Evolutionary conservation across 2,329 filamentous ascomycete genomes (phyloP), one percentile per base, ranked within the genome.

Genomic region (Grosmannia clavigera): DNA sequence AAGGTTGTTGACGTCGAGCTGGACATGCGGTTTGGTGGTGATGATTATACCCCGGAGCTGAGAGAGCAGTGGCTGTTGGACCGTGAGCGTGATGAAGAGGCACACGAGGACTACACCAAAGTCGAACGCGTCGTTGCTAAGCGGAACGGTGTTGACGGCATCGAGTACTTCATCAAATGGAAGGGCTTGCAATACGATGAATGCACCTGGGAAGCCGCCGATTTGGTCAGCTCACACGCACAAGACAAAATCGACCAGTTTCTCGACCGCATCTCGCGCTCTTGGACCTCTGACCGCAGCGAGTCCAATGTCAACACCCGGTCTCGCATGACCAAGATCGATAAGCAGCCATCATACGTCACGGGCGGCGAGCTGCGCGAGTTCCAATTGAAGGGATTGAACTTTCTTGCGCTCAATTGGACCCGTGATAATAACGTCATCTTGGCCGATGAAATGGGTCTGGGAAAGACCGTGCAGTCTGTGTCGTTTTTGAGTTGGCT

Each of bases 401-500:
- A 97, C 75, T 99, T 96, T 73, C 78, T 99, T 64, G 90, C 90
- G 54, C 90, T 95, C 73, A 96, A 97, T 73, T 99, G 95, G 95
- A 90, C 88, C 58, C 86, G 88, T 68, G 86, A 85, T 60, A 94
- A 94, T 72, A 99, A 97, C 67, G 94, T 97, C 69, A 96, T 99
- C 67, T 81, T 99, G 58, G 94, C 94, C 56, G 94, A 99, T 70
- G 94, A 99, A 74, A 99, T 99, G 94, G 94, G 94, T 67, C 80
- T 99, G 16, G 94, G 94, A 33, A 99, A 99, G 76, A 99, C 94
- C 0, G 94, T 99, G 0, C 94, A 99, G 74, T 96, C 92, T 0
- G 92, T 99, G 33, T 86, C 92, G 0, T 97, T 97, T 71, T 87
- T 99, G 72, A 96, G 92, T 70, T 99, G 94, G 92, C 80, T 99